Evolutionary conservation across 2,329 filamentous ascomycete genomes (phyloP).

Genomic region (Ceratocystiopsis sp.): DNA sequence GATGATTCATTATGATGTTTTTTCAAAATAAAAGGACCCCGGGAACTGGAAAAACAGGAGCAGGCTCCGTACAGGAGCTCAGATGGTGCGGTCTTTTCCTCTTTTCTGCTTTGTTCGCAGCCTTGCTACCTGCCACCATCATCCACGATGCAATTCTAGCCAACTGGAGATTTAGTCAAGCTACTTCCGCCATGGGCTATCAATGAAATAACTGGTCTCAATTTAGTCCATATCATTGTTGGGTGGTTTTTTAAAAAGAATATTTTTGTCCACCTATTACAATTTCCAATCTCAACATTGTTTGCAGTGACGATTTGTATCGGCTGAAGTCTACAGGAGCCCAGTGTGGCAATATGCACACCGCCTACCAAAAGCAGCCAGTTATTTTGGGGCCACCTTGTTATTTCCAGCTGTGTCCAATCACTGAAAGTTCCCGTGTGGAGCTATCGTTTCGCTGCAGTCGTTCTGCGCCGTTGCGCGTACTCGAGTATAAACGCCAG

Average conservation of each 20-base stretch:
- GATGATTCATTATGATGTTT: conserved; percentile 9
- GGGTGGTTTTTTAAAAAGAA: too few relatives aligned
- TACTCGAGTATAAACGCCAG: too few relatives aligned
- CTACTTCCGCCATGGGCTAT: too few relatives aligned
- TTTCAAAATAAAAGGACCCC: conserved; percentile 4
- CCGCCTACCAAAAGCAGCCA: conserved; percentile 6
- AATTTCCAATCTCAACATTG: too few relatives aligned
- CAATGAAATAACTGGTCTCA: not conserved
- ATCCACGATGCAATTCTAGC: not conserved
- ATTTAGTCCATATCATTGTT: too few relatives aligned
- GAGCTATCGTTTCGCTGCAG: too few relatives aligned
- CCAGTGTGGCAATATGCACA: not conserved
- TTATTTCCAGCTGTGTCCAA: not conserved
- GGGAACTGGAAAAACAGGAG: not conserved
- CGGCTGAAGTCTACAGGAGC: too few relatives aligned
- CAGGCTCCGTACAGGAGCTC: conserved; percentile 15
- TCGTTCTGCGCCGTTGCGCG: too few relatives aligned
- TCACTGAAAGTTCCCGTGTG: too few relatives aligned
- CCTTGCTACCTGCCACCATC: conserved; percentile 13
- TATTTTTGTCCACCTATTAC: too few relatives aligned
- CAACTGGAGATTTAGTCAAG: too few relatives aligned
- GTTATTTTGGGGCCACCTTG: conserved; percentile 1
- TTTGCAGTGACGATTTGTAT: too few relatives aligned
- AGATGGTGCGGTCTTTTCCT: conserved; percentile 19
- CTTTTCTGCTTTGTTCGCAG: conserved; percentile 4